These are phyloP conservation scores for Zalaria obscura DNA, from an alignment of 2,329 filamentous ascomycete species.

Conservation along the genomic window DNA sequence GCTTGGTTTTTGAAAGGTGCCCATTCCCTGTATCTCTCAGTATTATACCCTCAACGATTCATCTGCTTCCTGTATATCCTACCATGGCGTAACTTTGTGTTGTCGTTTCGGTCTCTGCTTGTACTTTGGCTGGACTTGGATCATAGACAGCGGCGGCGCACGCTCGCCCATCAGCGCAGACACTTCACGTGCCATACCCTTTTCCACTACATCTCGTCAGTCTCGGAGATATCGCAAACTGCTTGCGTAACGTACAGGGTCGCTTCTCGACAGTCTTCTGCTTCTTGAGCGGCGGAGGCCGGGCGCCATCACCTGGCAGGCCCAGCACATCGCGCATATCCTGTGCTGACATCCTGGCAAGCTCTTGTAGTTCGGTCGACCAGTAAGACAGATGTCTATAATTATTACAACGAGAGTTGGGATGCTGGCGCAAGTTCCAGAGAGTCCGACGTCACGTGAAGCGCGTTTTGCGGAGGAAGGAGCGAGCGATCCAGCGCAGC, in stretches of 20 bases:
- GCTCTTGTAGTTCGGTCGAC: neutral
- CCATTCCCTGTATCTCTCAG: conserved; percentile 49
- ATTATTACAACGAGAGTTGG: no score
- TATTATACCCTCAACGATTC: conserved; percentile 11
- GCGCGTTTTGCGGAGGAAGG: no score
- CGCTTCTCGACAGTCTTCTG: conserved; percentile 50
- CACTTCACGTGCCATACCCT: conserved; percentile 37
- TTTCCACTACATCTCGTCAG: conserved; percentile 6
- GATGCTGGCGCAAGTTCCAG: no score
- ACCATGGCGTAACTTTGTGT: conserved; percentile 22
- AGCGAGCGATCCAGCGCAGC: no score
- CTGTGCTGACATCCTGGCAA: conserved; percentile 11
- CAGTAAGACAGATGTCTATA: no score
- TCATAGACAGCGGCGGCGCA: conserved; percentile 34
- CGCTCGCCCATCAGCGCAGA: conserved; percentile 36
- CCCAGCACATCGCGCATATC: conserved; percentile 85
- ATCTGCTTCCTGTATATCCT: neutral
- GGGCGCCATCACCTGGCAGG: conserved; percentile 48
- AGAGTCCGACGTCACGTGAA: no score
- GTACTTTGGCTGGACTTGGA: conserved; percentile 35
- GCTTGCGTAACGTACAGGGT: conserved; percentile 25
- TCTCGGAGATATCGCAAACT: conserved; percentile 8
- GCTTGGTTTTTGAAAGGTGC: conserved; percentile 64
- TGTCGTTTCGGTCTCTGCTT: conserved; percentile 34
- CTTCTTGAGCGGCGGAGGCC: conserved; percentile 52